Percentiles rank a stretch among this genome's conserved stretches.
Conservation (phyloP, 768 basidiomycete genomes). For the Macrolepiota dolichaula region DNA sequence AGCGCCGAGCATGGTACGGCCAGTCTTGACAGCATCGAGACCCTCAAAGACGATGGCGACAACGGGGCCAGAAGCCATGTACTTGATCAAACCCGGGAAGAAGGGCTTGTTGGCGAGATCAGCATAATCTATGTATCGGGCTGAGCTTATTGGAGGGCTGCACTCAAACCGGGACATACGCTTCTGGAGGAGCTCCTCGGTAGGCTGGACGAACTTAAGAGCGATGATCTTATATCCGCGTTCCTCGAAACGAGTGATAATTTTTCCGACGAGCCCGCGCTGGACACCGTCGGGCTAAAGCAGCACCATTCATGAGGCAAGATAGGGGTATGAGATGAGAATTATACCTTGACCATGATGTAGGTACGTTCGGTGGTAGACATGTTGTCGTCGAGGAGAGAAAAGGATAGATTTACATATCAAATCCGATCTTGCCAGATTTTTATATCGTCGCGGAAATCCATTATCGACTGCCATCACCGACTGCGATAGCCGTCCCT, state of each 20-base stretch:
- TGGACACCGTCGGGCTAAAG: constrained; percentile 96
- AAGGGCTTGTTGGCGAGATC: constrained; percentile 93
- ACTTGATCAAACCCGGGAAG: constrained; percentile 95
- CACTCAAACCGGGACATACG: constrained; percentile 41
- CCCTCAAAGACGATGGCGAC: constrained; percentile 97
- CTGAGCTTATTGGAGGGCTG: constrained; percentile 11
- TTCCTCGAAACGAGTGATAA: constrained; percentile 95
- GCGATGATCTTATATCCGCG: constrained; percentile 98
- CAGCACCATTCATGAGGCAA: constrained; percentile 10
- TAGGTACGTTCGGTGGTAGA: constrained; percentile 86
- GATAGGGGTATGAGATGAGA: background rate
- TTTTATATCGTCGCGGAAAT: constrained; percentile 13
- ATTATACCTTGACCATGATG: constrained; percentile 95
- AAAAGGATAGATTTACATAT: constrained; percentile 18
- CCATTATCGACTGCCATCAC: constrained; percentile 13
- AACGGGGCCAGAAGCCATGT: constrained; percentile 96
- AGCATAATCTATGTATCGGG: constrained; percentile 70
- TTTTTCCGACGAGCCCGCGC: constrained; percentile 91
- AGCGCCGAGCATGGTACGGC: constrained; percentile 92
- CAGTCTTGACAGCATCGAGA: constrained; percentile 90
- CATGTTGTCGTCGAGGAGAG: constrained; percentile 40
- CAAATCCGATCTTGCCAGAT: constrained; percentile 18
- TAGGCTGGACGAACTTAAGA: constrained; percentile 83
- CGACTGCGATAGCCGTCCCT: constrained; percentile 9
- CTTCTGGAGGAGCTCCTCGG: constrained; percentile 84